phyloP scores from a whole-genome alignment of 306 rosid species.

The Corylus heterophylla region DNA sequence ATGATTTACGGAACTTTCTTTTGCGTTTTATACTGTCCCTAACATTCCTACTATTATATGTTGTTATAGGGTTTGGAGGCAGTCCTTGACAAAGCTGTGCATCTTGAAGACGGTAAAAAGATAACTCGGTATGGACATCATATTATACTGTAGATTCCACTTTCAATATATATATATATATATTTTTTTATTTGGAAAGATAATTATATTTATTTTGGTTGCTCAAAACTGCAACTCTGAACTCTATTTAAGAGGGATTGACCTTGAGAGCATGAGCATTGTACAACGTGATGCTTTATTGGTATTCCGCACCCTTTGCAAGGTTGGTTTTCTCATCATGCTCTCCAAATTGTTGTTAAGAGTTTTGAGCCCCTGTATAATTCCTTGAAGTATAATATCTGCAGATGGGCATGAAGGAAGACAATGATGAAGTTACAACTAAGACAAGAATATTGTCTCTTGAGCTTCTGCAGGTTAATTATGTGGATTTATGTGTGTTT shows the following conservation, averaged over 20 bases:
- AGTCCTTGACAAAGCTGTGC: conserved; percentile 97
- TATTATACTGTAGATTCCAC: conserved; percentile 23
- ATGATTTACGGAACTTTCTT: neutral
- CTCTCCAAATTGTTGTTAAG: conserved; percentile 24
- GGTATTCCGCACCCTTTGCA: conserved; percentile 97
- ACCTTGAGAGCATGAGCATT: conserved; percentile 89
- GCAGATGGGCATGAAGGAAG: conserved; percentile 99
- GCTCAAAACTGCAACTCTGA: conserved; percentile 32
- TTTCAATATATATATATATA: conserved; percentile 4
- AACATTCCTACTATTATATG: conserved; percentile 18
- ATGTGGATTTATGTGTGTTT: conserved; percentile 28
- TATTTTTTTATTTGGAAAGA: conserved; percentile 9
- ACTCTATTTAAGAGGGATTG: conserved; percentile 77
- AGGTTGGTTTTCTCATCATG: conserved; percentile 61
- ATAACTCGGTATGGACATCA: conserved; percentile 71
- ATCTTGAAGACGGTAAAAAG: conserved; percentile 92
- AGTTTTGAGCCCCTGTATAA: conserved; percentile 28
- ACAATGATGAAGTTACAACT: conserved; percentile 84
- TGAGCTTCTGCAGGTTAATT: conserved; percentile 93
- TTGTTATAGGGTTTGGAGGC: conserved; percentile 91
- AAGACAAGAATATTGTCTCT: conserved; percentile 95
- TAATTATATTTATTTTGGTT: conserved; percentile 15
- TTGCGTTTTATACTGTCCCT: conserved; percentile 8
- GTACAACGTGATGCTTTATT: conserved; percentile 87
- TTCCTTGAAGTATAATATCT: conserved; percentile 28